A percentile compares a stretch with the other conserved stretches of the same genome.
Evolutionary conservation across 139 green algal species (phyloP).

Genomic region (Astrephomene gubernaculifera): DNA sequence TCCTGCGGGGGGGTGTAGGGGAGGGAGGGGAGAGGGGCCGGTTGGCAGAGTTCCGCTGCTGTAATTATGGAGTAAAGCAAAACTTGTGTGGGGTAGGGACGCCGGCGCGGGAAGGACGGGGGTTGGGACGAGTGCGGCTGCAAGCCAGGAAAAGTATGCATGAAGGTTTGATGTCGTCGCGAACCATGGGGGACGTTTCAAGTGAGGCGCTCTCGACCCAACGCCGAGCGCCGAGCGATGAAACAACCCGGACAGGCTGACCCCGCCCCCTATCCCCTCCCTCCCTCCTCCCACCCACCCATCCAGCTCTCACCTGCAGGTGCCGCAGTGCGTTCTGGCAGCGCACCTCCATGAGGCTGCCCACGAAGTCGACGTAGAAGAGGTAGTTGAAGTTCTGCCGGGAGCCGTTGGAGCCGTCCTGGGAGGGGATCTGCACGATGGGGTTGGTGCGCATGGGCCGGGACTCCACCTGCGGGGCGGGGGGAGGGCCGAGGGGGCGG

Average conservation of each 20-base stretch:
- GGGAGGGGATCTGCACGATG: constrained; percentile 54
- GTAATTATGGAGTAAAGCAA: too few species aligned
- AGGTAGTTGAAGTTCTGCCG: constrained; percentile 94
- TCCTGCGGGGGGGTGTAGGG: constrained; percentile 68
- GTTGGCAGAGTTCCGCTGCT: too few species aligned
- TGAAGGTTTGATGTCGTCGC: too few species aligned
- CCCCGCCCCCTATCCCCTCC: too few species aligned
- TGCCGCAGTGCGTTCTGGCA: constrained; percentile 95
- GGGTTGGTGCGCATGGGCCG: constrained; percentile 86
- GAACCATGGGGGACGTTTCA: too few species aligned
- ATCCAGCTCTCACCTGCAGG: constrained; percentile 66
- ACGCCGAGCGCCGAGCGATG: too few species aligned
- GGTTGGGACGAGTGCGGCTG: too few species aligned
- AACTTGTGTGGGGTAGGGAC: too few species aligned
- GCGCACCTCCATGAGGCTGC: constrained; percentile 79
- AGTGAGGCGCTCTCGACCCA: too few species aligned
- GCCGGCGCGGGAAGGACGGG: too few species aligned
- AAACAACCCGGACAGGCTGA: too few species aligned
- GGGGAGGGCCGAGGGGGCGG: neutral
- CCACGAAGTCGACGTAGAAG: constrained; percentile 98
- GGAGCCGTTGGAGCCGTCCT: constrained; percentile 10
- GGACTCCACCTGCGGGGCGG: constrained; percentile 90
- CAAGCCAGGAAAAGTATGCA: too few species aligned
- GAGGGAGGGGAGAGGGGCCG: neutral
- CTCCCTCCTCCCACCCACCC: neutral